These are phyloP conservation scores for Apiospora aurea DNA, from an alignment of 2,329 filamentous ascomycete genomes.

Conservation along the genomic window DNA sequence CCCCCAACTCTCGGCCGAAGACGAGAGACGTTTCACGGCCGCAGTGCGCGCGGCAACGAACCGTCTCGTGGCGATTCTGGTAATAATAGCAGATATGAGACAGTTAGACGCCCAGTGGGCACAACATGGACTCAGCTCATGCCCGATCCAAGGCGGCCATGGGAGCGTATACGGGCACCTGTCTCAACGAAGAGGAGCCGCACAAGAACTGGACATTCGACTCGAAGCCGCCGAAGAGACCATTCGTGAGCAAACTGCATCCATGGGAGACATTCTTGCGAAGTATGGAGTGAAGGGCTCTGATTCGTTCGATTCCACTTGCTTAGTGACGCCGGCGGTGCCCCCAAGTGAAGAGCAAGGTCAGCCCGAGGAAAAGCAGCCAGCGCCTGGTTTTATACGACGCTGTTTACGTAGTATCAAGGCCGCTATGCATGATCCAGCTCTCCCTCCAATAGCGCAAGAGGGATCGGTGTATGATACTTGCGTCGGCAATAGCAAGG, in stretches of 20 bases:
- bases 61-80: neutral
- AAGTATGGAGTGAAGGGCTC: neutral
- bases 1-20: neutral
- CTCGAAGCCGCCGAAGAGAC: neutral
- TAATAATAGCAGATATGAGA: neutral
- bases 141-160: neutral
- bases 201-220: neutral
- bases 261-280: neutral
- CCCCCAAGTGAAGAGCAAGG: neutral
- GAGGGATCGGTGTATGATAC: too few relatives aligned
- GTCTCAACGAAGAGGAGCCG: neutral
- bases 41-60: neutral
- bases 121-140: neutral
- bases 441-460: neutral
- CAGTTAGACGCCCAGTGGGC: neutral
- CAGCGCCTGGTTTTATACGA: neutral
- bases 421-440: neutral
- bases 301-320: neutral
- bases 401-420: neutral
- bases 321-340: neutral
- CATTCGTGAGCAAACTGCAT: neutral
- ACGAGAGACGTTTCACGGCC: neutral
- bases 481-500: neutral
- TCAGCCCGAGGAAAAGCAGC: neutral
- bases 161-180: neutral